These are phyloP conservation scores for Fraxinus cuspidata DNA, from an alignment of 257 asterid genomes.

Conservation along the genomic window DNA sequence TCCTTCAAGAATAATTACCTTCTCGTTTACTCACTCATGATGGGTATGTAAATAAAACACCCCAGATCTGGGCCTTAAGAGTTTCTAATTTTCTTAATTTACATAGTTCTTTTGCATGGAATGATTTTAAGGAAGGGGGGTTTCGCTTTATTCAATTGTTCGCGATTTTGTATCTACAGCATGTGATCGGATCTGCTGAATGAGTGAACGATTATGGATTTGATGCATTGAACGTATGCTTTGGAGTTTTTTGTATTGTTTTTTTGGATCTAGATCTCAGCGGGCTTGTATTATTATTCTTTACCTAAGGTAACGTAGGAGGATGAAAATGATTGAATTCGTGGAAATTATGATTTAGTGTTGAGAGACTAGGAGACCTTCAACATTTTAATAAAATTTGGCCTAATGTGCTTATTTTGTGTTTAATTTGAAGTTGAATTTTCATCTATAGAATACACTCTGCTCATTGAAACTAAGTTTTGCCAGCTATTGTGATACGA, in stretches of 20 bases:
- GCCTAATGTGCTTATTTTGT: background rate
- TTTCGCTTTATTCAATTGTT: background rate
- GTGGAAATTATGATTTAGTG: background rate
- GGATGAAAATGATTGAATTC: constrained; percentile 10
- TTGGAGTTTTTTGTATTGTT: constrained; percentile 8
- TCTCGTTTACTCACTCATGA: constrained; percentile 94
- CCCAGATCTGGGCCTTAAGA: constrained; percentile 28
- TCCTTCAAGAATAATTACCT: constrained; percentile 91
- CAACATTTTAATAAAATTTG: background rate
- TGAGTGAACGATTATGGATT: constrained; percentile 27
- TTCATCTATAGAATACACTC: background rate
- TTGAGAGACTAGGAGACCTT: background rate
- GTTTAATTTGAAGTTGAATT: constrained; percentile 8
- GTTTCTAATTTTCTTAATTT: constrained; percentile 6
- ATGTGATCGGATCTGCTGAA: constrained; percentile 5
- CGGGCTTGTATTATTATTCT: background rate
- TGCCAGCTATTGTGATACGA: background rate
- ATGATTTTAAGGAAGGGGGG: background rate
- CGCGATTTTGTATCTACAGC: background rate
- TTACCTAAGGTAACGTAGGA: constrained; percentile 21
- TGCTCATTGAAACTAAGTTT: background rate
- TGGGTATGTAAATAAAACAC: constrained; percentile 53
- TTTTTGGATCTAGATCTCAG: constrained; percentile 26
- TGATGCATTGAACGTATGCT: constrained; percentile 12
- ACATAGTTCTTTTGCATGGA: background rate